Percentiles rank a stretch among this genome's conserved stretches.
phyloP scores from a whole-genome alignment of 306 rosid genomes.

The Lathyrus aphaca region DNA sequence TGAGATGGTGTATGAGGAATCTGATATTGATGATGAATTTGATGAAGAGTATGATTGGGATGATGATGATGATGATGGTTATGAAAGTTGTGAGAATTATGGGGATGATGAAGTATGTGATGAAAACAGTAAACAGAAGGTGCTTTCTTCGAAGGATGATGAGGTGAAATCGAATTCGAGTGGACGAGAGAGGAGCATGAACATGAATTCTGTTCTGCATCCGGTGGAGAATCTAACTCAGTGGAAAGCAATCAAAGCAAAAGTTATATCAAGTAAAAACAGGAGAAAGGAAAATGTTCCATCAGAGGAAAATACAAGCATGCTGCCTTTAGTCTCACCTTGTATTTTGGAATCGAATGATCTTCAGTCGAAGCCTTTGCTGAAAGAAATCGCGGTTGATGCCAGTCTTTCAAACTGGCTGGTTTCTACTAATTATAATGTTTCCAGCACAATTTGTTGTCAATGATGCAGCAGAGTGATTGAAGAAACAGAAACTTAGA shows the following conservation, averaged over 20 bases:
- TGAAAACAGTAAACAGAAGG: slow-evolving; percentile 34
- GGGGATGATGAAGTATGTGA: slow-evolving; percentile 31
- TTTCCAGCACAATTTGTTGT: slow-evolving; percentile 47
- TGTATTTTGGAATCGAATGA: slow-evolving; percentile 41
- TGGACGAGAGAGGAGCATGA: slow-evolving; percentile 41
- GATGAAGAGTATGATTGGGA: slow-evolving; percentile 42
- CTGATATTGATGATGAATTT: slow-evolving; percentile 31
- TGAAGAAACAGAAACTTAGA: slow-evolving; percentile 24
- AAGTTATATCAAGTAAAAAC: slow-evolving; percentile 55
- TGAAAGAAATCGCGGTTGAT: slow-evolving; percentile 68
- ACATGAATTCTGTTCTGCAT: slow-evolving; percentile 61
- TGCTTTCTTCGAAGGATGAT: slow-evolving; percentile 25
- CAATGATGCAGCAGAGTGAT: slow-evolving; percentile 40
- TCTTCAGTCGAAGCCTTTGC: slow-evolving; percentile 54
- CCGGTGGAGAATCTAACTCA: slow-evolving; percentile 83
- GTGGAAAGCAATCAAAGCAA: slow-evolving; percentile 88
- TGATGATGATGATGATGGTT: slow-evolving; percentile 17
- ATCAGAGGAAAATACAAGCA: slow-evolving; percentile 39
- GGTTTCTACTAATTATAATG: slow-evolving; percentile 46
- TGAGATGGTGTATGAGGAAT: slow-evolving; percentile 43
- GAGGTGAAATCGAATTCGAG: slow-evolving; percentile 54
- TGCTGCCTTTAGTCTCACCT: slow-evolving; percentile 31
- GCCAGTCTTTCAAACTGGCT: slow-evolving; percentile 88
- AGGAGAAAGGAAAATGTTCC: slow-evolving; percentile 66
- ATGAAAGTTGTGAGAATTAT: slow-evolving; percentile 38